phyloP scores from a whole-genome alignment of 768 basidiomycete species.

The Lactarius sanguifluus region DNA sequence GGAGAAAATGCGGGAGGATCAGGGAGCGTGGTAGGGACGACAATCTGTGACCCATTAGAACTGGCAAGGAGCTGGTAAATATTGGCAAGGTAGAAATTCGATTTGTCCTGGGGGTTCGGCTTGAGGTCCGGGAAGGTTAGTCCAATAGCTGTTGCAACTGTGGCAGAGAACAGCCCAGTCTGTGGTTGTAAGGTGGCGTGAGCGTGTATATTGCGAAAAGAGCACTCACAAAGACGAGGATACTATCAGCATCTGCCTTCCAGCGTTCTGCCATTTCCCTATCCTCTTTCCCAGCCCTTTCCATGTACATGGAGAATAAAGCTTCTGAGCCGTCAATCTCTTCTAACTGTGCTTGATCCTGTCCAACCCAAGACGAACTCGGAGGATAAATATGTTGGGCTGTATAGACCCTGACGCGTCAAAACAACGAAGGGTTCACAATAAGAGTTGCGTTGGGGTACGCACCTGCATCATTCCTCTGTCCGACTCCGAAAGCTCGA shows the following conservation, averaged over 20 bases:
- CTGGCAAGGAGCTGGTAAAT: conserved; percentile 14
- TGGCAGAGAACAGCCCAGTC: conserved; percentile 26
- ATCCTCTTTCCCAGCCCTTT: neutral
- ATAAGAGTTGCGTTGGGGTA: neutral
- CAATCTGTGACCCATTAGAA: conserved; percentile 9
- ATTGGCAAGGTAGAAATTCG: conserved; percentile 20
- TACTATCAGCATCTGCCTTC: conserved; percentile 3
- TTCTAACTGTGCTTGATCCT: conserved; percentile 23
- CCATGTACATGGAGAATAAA: conserved; percentile 1
- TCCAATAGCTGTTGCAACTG: conserved; percentile 19
- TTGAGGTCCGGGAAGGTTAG: conserved; percentile 22
- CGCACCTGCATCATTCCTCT: neutral
- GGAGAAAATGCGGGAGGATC: neutral
- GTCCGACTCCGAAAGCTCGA: neutral
- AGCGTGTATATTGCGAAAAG: neutral
- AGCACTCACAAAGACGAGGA: neutral
- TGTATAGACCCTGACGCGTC: neutral
- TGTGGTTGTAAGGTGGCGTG: neutral
- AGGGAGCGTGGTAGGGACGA: neutral
- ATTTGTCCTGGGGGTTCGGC: conserved; percentile 15
- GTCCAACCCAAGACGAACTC: neutral
- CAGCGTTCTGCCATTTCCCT: neutral
- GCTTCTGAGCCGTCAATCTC: neutral
- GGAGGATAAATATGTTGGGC: neutral
- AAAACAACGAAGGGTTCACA: neutral